Evolutionary conservation across 768 basidiomycete genomes (phyloP), one percentile per base, ranked within the genome.

Genomic region (Suillus luteus): DNA sequence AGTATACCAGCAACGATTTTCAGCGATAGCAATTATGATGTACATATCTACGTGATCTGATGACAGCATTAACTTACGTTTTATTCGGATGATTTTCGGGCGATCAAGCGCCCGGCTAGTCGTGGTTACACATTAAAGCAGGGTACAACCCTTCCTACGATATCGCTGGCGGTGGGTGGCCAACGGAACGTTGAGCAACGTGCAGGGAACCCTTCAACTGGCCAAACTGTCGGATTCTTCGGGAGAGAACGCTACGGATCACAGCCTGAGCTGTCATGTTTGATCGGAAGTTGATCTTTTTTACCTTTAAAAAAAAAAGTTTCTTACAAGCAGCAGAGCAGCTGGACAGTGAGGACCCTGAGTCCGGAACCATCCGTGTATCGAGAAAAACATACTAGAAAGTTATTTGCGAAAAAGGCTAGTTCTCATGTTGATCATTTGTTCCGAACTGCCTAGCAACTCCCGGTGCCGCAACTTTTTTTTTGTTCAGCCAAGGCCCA

Each of bases 391-490:
- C 38, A 14, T 40, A 40, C 40, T 55, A 31, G 37, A 41, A 64
- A 22, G 38, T 64, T 48, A 22, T 58, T 59, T 15, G 52, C 73
- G 64, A 48, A 66, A 75, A 74, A 65, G 64, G 75, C 41, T 68
- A 65, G 64, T 64, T 63, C 64, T 65, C 60, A 62, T 70, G 63
- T 64, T 67, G 62, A 65, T 52, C 66, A 66, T 65, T 69, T 61
- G 63, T 75, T 71, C 71, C 66, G 74, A 66, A 43, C 59, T 69
- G 74, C 74, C 49, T 76, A 74, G 73, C 73, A 74, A 75, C 73
- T 70, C 68, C 67, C 67, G 71, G n/a, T 19, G 35, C 60, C 61
- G 51, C 59, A 35, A 59, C 63, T 64, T 54, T 64, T 54, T 54
- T 51, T 48, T 60, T 10, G 49, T 62, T 62, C 57, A 59, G 11